Percentiles rank a stretch among this genome's conserved stretches.
phyloP scores from a whole-genome alignment of 2,329 filamentous ascomycete genomes.

The Cercospora brassicicola region DNA sequence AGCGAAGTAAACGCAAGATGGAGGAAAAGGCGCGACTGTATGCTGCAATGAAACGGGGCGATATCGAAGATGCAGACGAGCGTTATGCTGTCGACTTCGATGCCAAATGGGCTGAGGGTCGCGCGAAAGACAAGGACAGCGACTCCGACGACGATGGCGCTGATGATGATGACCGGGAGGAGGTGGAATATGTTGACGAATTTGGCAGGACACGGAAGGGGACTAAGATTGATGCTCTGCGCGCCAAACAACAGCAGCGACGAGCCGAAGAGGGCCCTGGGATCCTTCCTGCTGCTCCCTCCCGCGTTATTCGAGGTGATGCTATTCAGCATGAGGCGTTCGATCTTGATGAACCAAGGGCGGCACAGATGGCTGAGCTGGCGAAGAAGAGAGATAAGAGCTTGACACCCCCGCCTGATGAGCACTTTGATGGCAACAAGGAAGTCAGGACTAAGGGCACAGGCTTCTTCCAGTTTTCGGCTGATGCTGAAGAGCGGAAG shows the following conservation, averaged over 20 bases:
- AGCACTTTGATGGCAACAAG: slow-evolving; percentile 80
- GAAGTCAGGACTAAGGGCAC: slow-evolving; percentile 87
- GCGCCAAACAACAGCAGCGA: slow-evolving; percentile 57
- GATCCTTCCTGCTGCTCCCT: slow-evolving; percentile 65
- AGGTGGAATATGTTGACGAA: slow-evolving; percentile 88
- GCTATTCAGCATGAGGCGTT: slow-evolving; percentile 82
- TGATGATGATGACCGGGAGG: slow-evolving; percentile 50
- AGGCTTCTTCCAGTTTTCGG: slow-evolving; percentile 87
- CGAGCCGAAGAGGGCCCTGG: slow-evolving; percentile 66
- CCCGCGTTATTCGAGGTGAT: slow-evolving; percentile 78
- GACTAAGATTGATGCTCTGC: slow-evolving; percentile 68
- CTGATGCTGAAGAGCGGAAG: slow-evolving; percentile 65
- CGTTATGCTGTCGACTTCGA: slow-evolving; percentile 85
- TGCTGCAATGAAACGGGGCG: slow-evolving; percentile 85
- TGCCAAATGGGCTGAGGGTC: slow-evolving; percentile 79
- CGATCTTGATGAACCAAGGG: slow-evolving; percentile 64
- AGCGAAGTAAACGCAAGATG: slow-evolving; percentile 76
- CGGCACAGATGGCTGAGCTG: slow-evolving; percentile 72
- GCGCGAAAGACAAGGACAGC: slow-evolving; percentile 46
- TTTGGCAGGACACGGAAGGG: slow-evolving; percentile 80
- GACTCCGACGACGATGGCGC: slow-evolving; percentile 45
- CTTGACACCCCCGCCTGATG: slow-evolving; percentile 73
- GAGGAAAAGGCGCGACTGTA: slow-evolving; percentile 88
- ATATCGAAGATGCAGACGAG: slow-evolving; percentile 64
- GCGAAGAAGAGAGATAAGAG: slow-evolving; percentile 76